A percentile compares a stretch with the other conserved stretches of the same genome.
Evolutionary conservation across 768 basidiomycete species (phyloP).

Genomic region (Auriscalpium microsporum): DNA sequence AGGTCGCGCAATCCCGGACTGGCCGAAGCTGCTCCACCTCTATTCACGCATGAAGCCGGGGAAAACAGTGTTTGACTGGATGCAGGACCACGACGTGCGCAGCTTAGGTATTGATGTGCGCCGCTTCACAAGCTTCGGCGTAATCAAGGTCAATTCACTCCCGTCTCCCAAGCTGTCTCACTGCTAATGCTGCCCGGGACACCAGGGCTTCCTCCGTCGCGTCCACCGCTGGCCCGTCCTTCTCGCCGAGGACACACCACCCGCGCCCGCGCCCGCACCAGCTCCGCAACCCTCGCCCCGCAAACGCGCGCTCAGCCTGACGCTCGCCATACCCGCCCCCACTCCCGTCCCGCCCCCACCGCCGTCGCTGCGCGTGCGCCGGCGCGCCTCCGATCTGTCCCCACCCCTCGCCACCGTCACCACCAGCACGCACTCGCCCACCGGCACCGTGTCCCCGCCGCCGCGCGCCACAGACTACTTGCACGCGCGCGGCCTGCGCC

Average conservation of each 20-base stretch:
- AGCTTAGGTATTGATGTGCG: constrained; percentile 78
- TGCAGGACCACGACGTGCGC: constrained; percentile 64
- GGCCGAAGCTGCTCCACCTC: constrained; percentile 78
- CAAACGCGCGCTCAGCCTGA: constrained; percentile 14
- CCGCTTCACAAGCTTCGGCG: constrained; percentile 94
- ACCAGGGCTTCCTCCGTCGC: constrained; percentile 80
- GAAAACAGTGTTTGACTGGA: constrained; percentile 82
- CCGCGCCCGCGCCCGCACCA: not conserved
- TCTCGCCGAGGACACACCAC: constrained; percentile 22
- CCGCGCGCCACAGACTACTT: constrained; percentile 7
- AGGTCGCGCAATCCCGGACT: constrained; percentile 64
- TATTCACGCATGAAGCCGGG: constrained; percentile 84
- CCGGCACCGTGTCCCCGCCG: constrained; percentile 9
- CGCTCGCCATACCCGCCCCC: not conserved
- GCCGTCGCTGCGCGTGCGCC: not conserved
- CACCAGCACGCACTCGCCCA: not conserved
- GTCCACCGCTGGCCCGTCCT: constrained; percentile 91
- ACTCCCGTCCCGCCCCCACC: not conserved
- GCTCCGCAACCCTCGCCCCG: constrained; percentile 12
- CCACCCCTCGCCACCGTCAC: constrained; percentile 1
- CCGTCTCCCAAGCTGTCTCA: not conserved
- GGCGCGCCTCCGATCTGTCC: constrained; percentile 8
- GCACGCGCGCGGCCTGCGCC: constrained; percentile 3
- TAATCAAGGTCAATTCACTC: constrained; percentile 65
- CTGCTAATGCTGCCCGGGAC: too few species aligned